A percentile compares a stretch with the other conserved stretches of the same genome.
Conservation (phyloP, 148 eudicot genomes). For the Amaranthus palmeri region DNA sequence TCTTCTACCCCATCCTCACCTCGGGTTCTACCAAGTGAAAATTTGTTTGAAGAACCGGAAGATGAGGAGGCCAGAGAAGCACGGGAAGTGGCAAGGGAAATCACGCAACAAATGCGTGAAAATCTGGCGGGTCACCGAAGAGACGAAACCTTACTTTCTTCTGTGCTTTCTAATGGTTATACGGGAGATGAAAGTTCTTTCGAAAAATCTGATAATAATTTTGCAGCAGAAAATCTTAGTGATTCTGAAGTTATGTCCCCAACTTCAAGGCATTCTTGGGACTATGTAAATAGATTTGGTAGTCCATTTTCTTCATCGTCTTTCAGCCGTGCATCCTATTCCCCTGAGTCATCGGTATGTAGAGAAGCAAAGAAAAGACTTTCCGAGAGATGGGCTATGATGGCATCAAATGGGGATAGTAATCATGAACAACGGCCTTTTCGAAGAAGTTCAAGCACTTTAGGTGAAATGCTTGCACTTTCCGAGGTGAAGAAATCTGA, state of each 20-base stretch:
- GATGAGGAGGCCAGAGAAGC: slow-evolving; percentile 59
- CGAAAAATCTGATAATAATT: slow-evolving; percentile 68
- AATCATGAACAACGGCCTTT: slow-evolving; percentile 53
- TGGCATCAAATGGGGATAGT: slow-evolving; percentile 51
- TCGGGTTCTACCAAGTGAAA: slow-evolving; percentile 35
- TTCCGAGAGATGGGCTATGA: slow-evolving; percentile 98
- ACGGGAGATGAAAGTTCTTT: slow-evolving; percentile 89
- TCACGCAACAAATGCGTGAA: slow-evolving; percentile 57
- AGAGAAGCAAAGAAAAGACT: slow-evolving; percentile 97
- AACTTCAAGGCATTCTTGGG: slow-evolving; percentile 88
- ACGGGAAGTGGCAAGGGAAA: slow-evolving; percentile 67
- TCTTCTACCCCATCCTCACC: slow-evolving; percentile 58
- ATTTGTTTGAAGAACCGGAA: slow-evolving; percentile 36
- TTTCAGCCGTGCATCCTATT: slow-evolving; percentile 69
- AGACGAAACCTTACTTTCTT: slow-evolving; percentile 69
- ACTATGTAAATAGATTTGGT: slow-evolving; percentile 55
- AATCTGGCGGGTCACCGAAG: slow-evolving; percentile 52
- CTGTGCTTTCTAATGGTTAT: slow-evolving; percentile 75
- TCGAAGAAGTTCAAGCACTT: slow-evolving; percentile 70
- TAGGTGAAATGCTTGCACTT: slow-evolving; percentile 99
- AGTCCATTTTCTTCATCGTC: slow-evolving; percentile 59
- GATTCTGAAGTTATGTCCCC: slow-evolving; percentile 86
- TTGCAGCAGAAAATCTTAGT: slow-evolving; percentile 52
- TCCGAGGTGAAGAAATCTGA: slow-evolving; percentile 58
- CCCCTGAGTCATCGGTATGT: slow-evolving; percentile 88